These are phyloP conservation scores for Pinus tabuliformis DNA, from an alignment of 75 land plant genomes.

Conservation along the genomic window DNA sequence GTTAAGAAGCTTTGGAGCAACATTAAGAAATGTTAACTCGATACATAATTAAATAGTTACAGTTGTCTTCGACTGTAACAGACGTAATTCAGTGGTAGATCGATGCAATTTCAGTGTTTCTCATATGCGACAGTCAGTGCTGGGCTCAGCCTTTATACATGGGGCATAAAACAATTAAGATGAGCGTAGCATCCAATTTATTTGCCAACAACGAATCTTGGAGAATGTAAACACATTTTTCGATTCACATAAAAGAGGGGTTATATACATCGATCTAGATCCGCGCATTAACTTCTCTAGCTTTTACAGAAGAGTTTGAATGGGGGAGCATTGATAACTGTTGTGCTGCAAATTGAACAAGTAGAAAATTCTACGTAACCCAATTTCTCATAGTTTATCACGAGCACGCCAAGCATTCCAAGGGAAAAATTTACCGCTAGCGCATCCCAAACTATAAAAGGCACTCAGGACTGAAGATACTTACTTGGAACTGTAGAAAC, in stretches of 20 bases:
- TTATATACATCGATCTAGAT: neutral
- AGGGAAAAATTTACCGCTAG: neutral
- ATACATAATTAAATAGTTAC: neutral
- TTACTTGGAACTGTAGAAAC: conserved; percentile 94
- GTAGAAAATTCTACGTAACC: no score
- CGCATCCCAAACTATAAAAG: neutral
- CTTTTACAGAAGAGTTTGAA: neutral
- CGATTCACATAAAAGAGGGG: neutral
- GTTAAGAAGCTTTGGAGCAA: neutral
- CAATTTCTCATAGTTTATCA: no score
- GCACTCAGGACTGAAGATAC: conserved; percentile 14
- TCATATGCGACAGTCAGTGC: no score
- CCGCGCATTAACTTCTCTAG: neutral
- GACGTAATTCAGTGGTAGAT: no score
- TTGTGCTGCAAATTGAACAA: no score
- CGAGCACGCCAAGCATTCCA: no score
- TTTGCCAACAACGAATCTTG: neutral
- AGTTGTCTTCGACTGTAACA: no score
- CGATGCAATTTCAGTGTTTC: no score
- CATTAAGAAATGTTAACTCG: neutral
- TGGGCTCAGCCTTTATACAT: no score
- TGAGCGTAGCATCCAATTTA: no score
- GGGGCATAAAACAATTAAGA: no score
- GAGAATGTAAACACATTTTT: neutral
- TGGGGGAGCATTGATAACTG: no score